A percentile compares a stretch with the other conserved stretches of the same genome.
phyloP scores from a whole-genome alignment of 1,284 basidiomycete species.

The Sanghuangporus sanghuang region DNA sequence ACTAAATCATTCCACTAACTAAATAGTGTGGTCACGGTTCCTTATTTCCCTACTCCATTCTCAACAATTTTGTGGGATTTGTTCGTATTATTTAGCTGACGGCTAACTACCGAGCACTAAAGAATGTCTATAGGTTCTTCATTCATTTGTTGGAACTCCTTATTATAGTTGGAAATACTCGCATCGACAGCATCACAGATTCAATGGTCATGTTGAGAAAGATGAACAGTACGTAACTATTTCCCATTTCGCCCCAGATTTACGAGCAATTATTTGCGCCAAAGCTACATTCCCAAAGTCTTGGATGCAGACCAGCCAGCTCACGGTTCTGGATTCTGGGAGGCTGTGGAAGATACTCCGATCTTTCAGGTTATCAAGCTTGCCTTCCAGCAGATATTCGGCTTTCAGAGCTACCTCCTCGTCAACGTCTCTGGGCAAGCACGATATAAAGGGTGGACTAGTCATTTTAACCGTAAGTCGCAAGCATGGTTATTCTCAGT shows the following conservation, averaged over 20 bases:
- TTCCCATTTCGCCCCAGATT: background rate
- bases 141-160: conserved; percentile 49
- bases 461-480: conserved; percentile 3
- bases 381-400: conserved; percentile 63
- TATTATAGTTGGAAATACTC: conserved; percentile 61
- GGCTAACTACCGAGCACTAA: background rate
- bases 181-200: conserved; percentile 55
- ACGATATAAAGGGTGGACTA: conserved; percentile 47
- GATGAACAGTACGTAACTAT: conserved; percentile 39
- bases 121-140: conserved; percentile 30
- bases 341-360: conserved; percentile 68
- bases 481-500: background rate
- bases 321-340: conserved; percentile 45
- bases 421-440: conserved; percentile 67
- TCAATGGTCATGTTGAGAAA: conserved; percentile 48
- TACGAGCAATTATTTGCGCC: too few relatives aligned
- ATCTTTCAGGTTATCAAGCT: conserved; percentile 63
- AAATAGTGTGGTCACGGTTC: conserved; percentile 44
- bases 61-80: conserved; percentile 56
- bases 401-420: conserved; percentile 76
- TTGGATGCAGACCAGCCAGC: conserved; percentile 36
- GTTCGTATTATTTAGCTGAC: background rate
- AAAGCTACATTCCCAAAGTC: conserved; percentile 47
- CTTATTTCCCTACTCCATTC: conserved; percentile 45
- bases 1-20: background rate